Evolutionary conservation across 495 filamentous ascomycete species (phyloP).

Genomic region (Pyrenopolyporus hunteri): DNA sequence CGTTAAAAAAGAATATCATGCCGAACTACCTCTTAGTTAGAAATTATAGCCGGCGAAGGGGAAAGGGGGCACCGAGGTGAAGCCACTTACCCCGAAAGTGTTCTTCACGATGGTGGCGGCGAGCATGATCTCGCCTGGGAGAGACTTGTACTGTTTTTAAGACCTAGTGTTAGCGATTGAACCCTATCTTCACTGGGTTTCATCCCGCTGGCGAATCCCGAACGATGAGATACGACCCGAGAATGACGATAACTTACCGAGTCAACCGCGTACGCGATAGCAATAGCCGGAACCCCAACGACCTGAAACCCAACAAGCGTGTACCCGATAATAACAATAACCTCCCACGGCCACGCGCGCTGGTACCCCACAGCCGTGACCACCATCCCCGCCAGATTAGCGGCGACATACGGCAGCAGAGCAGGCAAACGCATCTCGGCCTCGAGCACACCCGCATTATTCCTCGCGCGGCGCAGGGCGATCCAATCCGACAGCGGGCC

Average conservation of each 20-base stretch:
- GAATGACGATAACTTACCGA: constrained; percentile 42
- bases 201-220: no score
- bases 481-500: constrained; percentile 66
- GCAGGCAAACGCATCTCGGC: constrained; percentile 69
- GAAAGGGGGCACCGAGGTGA: background rate
- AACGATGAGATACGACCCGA: background rate
- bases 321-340: constrained; percentile 61
- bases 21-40: constrained; percentile 34
- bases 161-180: background rate
- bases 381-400: constrained; percentile 63
- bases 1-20: constrained; percentile 41
- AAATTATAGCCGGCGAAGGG: background rate
- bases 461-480: constrained; percentile 57
- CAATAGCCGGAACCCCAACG: constrained; percentile 61
- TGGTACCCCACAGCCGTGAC: constrained; percentile 65
- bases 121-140: constrained; percentile 64
- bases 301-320: constrained; percentile 63
- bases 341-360: constrained; percentile 61
- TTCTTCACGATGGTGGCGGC: constrained; percentile 65
- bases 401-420: constrained; percentile 62
- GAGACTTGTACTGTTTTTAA: constrained; percentile 57
- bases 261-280: constrained; percentile 42
- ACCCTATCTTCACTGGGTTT: background rate
- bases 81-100: constrained; percentile 49
- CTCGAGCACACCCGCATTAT: constrained; percentile 66